A percentile compares a stretch with the other conserved stretches of the same genome.
Evolutionary conservation across 2,329 filamentous ascomycete genomes (phyloP).

Genomic region (Aspergillus calidoustus): DNA sequence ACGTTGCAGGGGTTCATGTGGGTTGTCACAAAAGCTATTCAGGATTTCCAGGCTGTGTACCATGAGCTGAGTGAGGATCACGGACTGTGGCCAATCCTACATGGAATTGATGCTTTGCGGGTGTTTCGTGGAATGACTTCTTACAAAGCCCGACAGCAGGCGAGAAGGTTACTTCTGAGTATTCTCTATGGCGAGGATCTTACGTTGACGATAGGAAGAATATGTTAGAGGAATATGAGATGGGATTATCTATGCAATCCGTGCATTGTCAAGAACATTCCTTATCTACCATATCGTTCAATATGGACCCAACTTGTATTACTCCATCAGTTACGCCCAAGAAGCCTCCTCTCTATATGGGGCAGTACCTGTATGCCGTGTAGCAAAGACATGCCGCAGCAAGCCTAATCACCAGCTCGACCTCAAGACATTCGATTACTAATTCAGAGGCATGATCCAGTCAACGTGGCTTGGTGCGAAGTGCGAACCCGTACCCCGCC

Average conservation of each 20-base stretch:
- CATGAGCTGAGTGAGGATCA: neutral
- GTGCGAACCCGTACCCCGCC: too few relatives aligned
- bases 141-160: neutral
- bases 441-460: too few relatives aligned
- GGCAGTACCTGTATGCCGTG: too few relatives aligned
- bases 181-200: neutral
- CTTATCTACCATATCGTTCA: neutral
- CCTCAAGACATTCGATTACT: too few relatives aligned
- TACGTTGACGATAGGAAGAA: neutral
- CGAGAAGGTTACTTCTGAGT: neutral
- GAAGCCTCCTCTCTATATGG: too few relatives aligned
- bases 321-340: too few relatives aligned
- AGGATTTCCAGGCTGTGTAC: neutral
- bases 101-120: neutral
- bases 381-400: too few relatives aligned
- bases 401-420: too few relatives aligned
- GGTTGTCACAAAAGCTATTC: neutral
- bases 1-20: constrained; percentile 2
- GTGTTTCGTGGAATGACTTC: neutral
- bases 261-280: too few relatives aligned
- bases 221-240: neutral
- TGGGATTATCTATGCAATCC: neutral
- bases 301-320: too few relatives aligned
- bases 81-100: neutral
- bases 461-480: too few relatives aligned